Evolutionary conservation across 2,329 filamentous ascomycete genomes (phyloP).

Genomic region (Verticillium longisporum): DNA sequence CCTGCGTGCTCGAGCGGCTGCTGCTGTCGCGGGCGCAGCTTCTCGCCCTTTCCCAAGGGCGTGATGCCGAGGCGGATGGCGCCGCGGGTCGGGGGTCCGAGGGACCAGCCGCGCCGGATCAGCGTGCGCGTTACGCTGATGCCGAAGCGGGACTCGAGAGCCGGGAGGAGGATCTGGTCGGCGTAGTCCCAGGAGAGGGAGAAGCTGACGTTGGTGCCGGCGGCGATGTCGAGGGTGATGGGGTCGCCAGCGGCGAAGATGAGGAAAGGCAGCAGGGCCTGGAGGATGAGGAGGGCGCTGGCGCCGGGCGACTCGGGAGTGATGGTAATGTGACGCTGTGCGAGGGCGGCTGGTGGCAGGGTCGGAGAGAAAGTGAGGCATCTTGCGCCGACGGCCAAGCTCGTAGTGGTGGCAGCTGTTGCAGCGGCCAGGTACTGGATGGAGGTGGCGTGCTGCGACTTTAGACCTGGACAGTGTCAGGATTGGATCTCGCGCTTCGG

Average conservation of each 20-base stretch:
- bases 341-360: slow-evolving; percentile 28
- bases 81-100: slow-evolving; percentile 33
- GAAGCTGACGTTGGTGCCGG: slow-evolving; percentile 53
- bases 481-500: not conserved
- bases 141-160: slow-evolving; percentile 42
- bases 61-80: slow-evolving; percentile 33
- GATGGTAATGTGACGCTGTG: slow-evolving; percentile 39
- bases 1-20: slow-evolving; percentile 13
- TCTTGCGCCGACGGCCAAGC: slow-evolving; percentile 43
- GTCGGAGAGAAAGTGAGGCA: slow-evolving; percentile 40
- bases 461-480: slow-evolving; percentile 25
- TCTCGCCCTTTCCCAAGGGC: slow-evolving; percentile 23
- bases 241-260: slow-evolving; percentile 31
- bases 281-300: slow-evolving; percentile 51
- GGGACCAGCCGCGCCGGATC: slow-evolving; percentile 42
- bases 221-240: slow-evolving; percentile 45
- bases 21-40: slow-evolving; percentile 26
- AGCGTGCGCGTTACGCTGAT: slow-evolving; percentile 38
- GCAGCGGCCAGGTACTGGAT: slow-evolving; percentile 46
- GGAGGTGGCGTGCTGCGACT: slow-evolving; percentile 52
- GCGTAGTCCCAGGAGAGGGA: slow-evolving; percentile 56
- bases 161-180: slow-evolving; percentile 52
- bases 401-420: slow-evolving; percentile 42
- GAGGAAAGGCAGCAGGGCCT: slow-evolving; percentile 53
- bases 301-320: slow-evolving; percentile 41